Conservation (phyloP, 2,329 filamentous ascomycete species). For the Calonectria pauciramosa region DNA sequence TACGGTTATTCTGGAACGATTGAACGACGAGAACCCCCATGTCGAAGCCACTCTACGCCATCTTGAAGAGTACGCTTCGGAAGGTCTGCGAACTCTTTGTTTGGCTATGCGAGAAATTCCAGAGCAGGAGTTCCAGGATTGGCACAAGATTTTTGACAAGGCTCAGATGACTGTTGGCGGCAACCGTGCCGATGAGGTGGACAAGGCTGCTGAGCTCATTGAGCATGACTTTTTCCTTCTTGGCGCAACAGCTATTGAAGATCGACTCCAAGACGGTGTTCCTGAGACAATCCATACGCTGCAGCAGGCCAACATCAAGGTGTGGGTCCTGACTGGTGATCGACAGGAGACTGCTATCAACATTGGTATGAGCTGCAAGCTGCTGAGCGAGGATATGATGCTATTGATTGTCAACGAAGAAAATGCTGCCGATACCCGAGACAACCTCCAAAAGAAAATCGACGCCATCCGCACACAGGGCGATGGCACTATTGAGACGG, state of each 20-base stretch:
- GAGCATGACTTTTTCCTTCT: constrained; percentile 93
- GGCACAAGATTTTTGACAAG: constrained; percentile 87
- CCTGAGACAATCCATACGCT: constrained; percentile 98
- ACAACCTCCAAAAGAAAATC: constrained; percentile 94
- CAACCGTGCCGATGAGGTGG: constrained; percentile 92
- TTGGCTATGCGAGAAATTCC: constrained; percentile 94
- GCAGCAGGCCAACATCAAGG: constrained; percentile 96
- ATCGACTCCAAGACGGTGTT: constrained; percentile 95
- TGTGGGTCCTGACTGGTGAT: constrained; percentile 98
- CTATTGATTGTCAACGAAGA: constrained; percentile 97
- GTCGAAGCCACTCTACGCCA: constrained; percentile 93
- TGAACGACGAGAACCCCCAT: constrained; percentile 85
- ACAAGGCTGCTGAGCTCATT: constrained; percentile 96
- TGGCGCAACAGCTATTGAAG: constrained; percentile 96
- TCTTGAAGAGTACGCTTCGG: constrained; percentile 98
- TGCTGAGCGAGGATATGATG: constrained; percentile 99
- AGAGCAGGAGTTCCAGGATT: constrained; percentile 89
- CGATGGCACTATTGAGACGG: constrained; percentile 81
- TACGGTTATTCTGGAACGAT: constrained; percentile 94
- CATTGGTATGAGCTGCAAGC: constrained; percentile 99
- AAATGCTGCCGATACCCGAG: constrained; percentile 79
- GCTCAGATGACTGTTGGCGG: constrained; percentile 92
- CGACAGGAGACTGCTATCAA: constrained; percentile 99
- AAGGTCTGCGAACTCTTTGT: constrained; percentile 94
- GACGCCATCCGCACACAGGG: constrained; percentile 90